Percentiles rank a stretch among this genome's conserved stretches.
Evolutionary conservation across 1,284 basidiomycete genomes (phyloP).

Genomic region (Marasmius sp.): DNA sequence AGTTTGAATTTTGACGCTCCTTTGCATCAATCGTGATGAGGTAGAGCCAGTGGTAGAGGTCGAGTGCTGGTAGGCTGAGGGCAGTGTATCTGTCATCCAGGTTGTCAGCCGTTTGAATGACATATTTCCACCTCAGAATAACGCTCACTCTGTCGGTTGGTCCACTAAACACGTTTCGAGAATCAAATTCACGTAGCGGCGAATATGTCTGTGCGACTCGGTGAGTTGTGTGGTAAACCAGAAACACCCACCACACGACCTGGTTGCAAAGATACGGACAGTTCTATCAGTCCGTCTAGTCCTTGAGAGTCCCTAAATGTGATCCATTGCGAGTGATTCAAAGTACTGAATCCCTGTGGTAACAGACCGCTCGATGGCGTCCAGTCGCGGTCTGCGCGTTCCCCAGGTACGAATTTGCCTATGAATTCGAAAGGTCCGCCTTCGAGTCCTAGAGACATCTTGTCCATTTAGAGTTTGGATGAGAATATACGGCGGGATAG

Average conservation of each 20-base stretch:
- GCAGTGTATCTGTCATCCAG: not conserved
- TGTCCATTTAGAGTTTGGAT: too few relatives aligned
- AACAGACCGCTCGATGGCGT: not conserved
- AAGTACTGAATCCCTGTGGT: not conserved
- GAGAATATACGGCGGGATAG: not conserved
- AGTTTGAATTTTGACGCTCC: not conserved
- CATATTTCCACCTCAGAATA: not conserved
- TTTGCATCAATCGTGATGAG: not conserved
- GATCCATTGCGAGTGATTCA: not conserved
- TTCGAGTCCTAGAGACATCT: too few relatives aligned
- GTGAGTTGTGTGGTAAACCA: not conserved
- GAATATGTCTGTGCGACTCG: not conserved
- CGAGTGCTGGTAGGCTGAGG: not conserved
- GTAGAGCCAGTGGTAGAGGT: constrained; percentile 1
- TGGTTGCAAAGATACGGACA: not conserved
- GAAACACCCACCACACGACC: not conserved
- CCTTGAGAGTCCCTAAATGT: not conserved
- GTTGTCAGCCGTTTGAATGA: not conserved
- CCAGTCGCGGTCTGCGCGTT: not conserved
- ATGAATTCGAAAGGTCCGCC: too few relatives aligned
- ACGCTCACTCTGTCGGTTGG: not conserved
- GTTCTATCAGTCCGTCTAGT: not conserved
- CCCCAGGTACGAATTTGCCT: not conserved
- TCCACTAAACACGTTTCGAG: not conserved
- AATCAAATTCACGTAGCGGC: not conserved